Percentiles rank a stretch among this genome's conserved stretches.
phyloP scores from a whole-genome alignment of 768 basidiomycete species.

The Chlorophyllum brunneum region DNA sequence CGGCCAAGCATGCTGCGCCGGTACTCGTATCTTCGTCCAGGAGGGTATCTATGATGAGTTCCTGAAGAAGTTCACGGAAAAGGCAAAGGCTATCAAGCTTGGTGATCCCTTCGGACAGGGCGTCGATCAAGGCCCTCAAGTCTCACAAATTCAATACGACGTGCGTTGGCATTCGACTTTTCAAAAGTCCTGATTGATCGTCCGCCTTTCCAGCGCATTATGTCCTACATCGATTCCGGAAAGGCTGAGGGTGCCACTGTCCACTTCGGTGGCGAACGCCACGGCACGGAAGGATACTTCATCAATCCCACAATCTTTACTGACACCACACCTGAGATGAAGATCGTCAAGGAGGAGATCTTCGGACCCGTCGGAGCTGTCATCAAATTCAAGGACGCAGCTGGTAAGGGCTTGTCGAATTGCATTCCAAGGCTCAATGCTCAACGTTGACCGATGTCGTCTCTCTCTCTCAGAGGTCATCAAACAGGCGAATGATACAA shows the following conservation, averaged over 20 bases:
- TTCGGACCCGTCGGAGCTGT: constrained; percentile 76
- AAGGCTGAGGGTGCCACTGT: constrained; percentile 66
- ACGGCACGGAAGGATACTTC: constrained; percentile 64
- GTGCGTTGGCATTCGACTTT: constrained; percentile 32
- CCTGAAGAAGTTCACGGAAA: constrained; percentile 54
- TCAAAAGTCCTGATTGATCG: neutral
- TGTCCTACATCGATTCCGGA: constrained; percentile 73
- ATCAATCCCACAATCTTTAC: constrained; percentile 70
- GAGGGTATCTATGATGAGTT: constrained; percentile 78
- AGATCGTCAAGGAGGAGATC: constrained; percentile 66
- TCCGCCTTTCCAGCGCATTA: constrained; percentile 50
- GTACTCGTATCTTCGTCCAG: constrained; percentile 83
- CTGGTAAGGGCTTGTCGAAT: neutral
- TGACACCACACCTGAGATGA: constrained; percentile 58
- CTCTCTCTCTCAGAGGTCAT: constrained; percentile 59
- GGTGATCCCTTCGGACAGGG: constrained; percentile 66
- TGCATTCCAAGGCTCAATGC: neutral
- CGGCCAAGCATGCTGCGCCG: constrained; percentile 83
- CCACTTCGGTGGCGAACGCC: constrained; percentile 53
- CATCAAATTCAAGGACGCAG: constrained; percentile 56
- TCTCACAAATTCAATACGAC: constrained; percentile 71
- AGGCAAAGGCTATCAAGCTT: constrained; percentile 51
- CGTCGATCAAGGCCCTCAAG: constrained; percentile 74
- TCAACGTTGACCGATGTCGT: neutral
- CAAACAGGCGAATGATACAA: constrained; percentile 77